These are phyloP conservation scores for Blastobotrys apis DNA, from an alignment of 1,139 yeast genomes.

Conservation along the genomic window DNA sequence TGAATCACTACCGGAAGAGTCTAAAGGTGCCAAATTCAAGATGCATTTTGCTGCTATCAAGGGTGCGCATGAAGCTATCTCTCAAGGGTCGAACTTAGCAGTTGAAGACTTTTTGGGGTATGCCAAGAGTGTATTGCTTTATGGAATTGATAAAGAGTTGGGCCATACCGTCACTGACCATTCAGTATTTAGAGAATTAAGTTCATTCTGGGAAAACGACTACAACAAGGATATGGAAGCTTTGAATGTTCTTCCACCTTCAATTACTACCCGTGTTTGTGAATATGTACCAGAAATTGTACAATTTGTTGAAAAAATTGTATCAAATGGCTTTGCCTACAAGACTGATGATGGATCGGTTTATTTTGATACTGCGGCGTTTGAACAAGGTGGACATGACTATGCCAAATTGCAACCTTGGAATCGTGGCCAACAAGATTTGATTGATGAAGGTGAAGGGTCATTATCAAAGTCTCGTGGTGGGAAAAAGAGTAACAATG, in stretches of 20 bases:
- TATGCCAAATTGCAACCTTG: constrained; percentile 98
- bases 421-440: constrained; percentile 85
- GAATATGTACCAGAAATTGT: constrained; percentile 94
- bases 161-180: constrained; percentile 85
- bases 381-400: constrained; percentile 64
- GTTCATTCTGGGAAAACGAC: constrained; percentile 85
- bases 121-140: constrained; percentile 71
- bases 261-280: constrained; percentile 90
- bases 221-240: constrained; percentile 81
- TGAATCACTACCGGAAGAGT: constrained; percentile 38
- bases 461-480: constrained; percentile 54
- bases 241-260: constrained; percentile 79
- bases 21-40: constrained; percentile 69
- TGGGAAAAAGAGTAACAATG: constrained; percentile 69
- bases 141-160: constrained; percentile 60
- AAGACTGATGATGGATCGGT: constrained; percentile 75
- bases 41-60: constrained; percentile 73
- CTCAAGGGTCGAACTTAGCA: constrained; percentile 23
- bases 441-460: constrained; percentile 95
- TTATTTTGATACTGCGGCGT: constrained; percentile 83
- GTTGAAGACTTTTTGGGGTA: constrained; percentile 44
- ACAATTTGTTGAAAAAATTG: constrained; percentile 67
- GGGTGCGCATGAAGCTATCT: constrained; percentile 44
- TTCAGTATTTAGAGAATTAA: constrained; percentile 70
- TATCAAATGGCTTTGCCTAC: constrained; percentile 79